These are phyloP conservation scores for Botrytis byssoidea DNA, from an alignment of 2,329 filamentous ascomycete species.

Conservation along the genomic window DNA sequence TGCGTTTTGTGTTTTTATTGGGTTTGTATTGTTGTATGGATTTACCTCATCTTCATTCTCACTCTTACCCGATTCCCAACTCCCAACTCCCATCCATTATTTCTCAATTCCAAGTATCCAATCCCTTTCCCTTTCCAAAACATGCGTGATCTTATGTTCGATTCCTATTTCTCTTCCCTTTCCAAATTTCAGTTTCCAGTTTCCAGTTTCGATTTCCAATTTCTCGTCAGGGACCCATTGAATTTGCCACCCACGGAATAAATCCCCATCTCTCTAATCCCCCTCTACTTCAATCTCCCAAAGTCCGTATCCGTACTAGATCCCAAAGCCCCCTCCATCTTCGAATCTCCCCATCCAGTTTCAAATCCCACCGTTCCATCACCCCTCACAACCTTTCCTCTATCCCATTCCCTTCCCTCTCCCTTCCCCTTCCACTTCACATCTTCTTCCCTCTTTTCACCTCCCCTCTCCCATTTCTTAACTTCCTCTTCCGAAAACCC, in stretches of 20 bases:
- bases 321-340: slow-evolving; percentile 20
- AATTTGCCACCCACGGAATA: not conserved
- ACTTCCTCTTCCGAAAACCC: slow-evolving; percentile 78
- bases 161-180: not conserved
- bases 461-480: slow-evolving; percentile 65
- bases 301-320: not conserved
- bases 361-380: slow-evolving; percentile 48
- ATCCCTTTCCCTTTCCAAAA: not conserved
- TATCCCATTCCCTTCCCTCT: slow-evolving; percentile 61
- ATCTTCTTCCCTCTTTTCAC: slow-evolving; percentile 59
- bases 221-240: not conserved
- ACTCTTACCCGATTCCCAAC: not conserved
- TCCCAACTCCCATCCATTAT: too few species aligned
- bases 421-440: slow-evolving; percentile 64
- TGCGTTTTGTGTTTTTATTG: too few species aligned
- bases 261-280: not conserved
- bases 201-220: not conserved
- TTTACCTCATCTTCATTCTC: not conserved
- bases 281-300: not conserved
- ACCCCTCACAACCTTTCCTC: slow-evolving; percentile 58
- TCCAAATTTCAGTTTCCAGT: too few species aligned
- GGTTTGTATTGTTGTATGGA: too few species aligned
- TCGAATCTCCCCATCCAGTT: slow-evolving; percentile 34
- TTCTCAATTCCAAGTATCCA: too few species aligned
- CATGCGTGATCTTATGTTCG: not conserved